Percentiles rank a stretch among this genome's conserved stretches.
phyloP scores from a whole-genome alignment of 2,329 filamentous ascomycete species.

The Calonectria pauciramosa region DNA sequence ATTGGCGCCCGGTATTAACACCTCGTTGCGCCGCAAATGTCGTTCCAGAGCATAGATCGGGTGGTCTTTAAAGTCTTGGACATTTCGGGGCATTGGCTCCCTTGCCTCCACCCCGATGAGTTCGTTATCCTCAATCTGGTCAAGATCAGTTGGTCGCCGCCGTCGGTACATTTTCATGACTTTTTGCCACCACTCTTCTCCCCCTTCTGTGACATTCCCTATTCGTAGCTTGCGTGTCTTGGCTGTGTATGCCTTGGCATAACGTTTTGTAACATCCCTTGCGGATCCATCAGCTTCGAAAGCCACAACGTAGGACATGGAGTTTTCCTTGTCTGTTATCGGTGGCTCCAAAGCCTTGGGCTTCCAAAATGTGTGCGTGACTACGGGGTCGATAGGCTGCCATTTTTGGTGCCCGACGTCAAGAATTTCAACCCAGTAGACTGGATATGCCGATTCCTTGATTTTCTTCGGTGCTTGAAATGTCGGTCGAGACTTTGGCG shows the following conservation, averaged over 20 bases:
- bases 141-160: constrained; percentile 69
- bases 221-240: constrained; percentile 89
- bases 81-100: constrained; percentile 88
- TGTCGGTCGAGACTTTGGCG: constrained; percentile 49
- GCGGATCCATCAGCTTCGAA: constrained; percentile 86
- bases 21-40: constrained; percentile 86
- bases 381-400: constrained; percentile 88
- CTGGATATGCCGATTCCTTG: constrained; percentile 80
- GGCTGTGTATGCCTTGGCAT: constrained; percentile 88
- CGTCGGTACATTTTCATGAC: constrained; percentile 64
- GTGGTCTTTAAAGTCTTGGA: constrained; percentile 90
- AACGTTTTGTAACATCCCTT: constrained; percentile 88
- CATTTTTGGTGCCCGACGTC: constrained; percentile 91
- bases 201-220: constrained; percentile 69
- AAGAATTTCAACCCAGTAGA: constrained; percentile 96
- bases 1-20: constrained; percentile 78
- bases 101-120: constrained; percentile 77
- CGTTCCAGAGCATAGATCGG: constrained; percentile 87
- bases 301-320: constrained; percentile 85
- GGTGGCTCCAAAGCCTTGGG: constrained; percentile 86
- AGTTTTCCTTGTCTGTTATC: constrained; percentile 80
- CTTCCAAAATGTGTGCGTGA: constrained; percentile 82
- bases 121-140: constrained; percentile 87
- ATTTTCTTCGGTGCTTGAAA: constrained; percentile 59
- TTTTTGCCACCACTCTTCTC: constrained; percentile 67